phyloP scores from a whole-genome alignment of 2,329 filamentous ascomycete species.

The Aspergillus felis region DNA sequence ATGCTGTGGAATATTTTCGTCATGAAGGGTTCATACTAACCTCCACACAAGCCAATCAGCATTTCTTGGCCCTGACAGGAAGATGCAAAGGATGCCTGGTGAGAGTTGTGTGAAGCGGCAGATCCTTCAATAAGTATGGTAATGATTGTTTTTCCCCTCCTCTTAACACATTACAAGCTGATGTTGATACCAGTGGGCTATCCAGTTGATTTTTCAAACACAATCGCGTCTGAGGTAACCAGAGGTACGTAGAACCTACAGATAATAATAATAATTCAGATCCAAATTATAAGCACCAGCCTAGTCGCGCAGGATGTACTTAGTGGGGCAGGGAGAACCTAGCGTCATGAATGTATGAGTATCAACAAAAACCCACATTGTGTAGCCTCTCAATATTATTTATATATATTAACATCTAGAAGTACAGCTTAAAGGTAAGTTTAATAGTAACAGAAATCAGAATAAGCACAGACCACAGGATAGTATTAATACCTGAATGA shows the following conservation, averaged over 20 bases:
- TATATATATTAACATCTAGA: background rate
- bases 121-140: background rate
- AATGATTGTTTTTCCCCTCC: background rate
- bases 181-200: background rate
- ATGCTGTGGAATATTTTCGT: background rate
- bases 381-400: background rate
- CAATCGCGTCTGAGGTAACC: background rate
- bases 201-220: background rate
- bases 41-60: constrained; percentile 50
- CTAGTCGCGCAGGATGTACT: background rate
- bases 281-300: background rate
- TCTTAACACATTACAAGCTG: background rate
- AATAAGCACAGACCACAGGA: background rate
- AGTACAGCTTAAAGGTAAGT: background rate
- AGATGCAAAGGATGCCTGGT: constrained; percentile 1
- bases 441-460: background rate
- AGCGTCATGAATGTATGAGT: background rate
- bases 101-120: background rate
- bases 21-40: constrained; percentile 24
- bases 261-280: background rate
- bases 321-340: background rate
- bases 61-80: constrained; percentile 31
- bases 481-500: background rate
- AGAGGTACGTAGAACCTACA: background rate
- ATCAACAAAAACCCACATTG: background rate